Conservation (phyloP, 768 basidiomycete species). For the Boletellus sp. region DNA sequence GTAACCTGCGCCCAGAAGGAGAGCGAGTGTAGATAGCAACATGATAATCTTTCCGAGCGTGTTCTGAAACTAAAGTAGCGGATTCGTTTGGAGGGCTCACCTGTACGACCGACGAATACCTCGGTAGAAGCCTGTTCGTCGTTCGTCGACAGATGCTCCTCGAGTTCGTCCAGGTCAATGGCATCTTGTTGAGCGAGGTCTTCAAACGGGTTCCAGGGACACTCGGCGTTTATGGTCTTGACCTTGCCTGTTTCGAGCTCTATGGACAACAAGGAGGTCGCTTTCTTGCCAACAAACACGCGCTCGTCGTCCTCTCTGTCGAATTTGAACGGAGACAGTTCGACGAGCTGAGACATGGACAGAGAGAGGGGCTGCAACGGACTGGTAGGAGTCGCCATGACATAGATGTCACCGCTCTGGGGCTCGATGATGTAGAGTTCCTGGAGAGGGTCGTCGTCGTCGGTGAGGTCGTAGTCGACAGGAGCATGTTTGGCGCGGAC, state of each 20-base stretch:
- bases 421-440: constrained; percentile 95
- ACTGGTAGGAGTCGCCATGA: constrained; percentile 64
- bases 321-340: constrained; percentile 82
- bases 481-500: constrained; percentile 66
- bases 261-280: constrained; percentile 73
- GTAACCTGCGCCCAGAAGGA: constrained; percentile 35
- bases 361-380: constrained; percentile 86
- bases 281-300: constrained; percentile 87
- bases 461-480: constrained; percentile 51
- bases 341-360: constrained; percentile 89
- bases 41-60: constrained; percentile 68
- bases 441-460: constrained; percentile 49
- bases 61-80: constrained; percentile 2
- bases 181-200: constrained; percentile 43
- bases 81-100: constrained; percentile 34
- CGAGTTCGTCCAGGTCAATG: constrained; percentile 57
- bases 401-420: constrained; percentile 89
- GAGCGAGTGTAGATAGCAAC: constrained; percentile 73
- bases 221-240: constrained; percentile 72
- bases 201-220: constrained; percentile 70
- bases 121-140: constrained; percentile 34
- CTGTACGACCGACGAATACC: constrained; percentile 65
- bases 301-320: constrained; percentile 49
- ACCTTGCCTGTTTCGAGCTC: constrained; percentile 79
- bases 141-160: constrained; percentile 40